Evolutionary conservation across 1,139 yeast species (phyloP).

Genomic region (Yamadazyma dushanensis): DNA sequence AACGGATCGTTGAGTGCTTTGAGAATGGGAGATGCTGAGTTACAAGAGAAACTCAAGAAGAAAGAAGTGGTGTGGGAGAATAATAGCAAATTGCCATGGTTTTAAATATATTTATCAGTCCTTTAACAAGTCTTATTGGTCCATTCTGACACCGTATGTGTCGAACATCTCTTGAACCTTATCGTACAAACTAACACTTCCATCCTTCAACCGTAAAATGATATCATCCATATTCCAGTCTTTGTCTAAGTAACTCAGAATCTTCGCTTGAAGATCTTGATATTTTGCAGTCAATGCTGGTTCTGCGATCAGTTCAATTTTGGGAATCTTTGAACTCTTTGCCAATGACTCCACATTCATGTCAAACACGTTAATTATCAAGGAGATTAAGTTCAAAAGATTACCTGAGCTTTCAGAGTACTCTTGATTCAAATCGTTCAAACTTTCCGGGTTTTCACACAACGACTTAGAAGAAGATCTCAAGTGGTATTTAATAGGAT

Average conservation of each 20-base stretch:
- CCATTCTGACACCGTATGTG: constrained; percentile 1
- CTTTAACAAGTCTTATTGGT: background rate
- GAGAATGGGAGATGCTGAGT: constrained; percentile 24
- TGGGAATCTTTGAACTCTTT: constrained; percentile 47
- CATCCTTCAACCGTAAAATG: constrained; percentile 29
- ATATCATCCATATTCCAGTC: constrained; percentile 46
- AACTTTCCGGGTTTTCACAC: constrained; percentile 36
- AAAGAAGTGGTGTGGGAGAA: constrained; percentile 44
- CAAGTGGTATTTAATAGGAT: constrained; percentile 53
- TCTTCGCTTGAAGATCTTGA: constrained; percentile 14
- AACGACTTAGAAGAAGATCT: constrained; percentile 42
- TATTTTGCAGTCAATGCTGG: constrained; percentile 21
- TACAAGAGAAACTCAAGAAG: constrained; percentile 22
- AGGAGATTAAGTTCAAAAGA: constrained; percentile 32
- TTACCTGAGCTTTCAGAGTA: constrained; percentile 21
- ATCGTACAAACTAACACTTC: background rate
- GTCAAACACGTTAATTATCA: constrained; percentile 31
- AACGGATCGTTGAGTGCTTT: constrained; percentile 43
- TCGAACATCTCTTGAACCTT: constrained; percentile 4
- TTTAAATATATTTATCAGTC: constrained; percentile 19
- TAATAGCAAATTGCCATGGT: constrained; percentile 49
- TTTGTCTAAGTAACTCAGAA: constrained; percentile 34
- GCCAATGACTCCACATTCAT: constrained; percentile 40
- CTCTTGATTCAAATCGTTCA: constrained; percentile 34
- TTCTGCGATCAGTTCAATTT: constrained; percentile 25